A percentile compares a stretch with the other conserved stretches of the same genome.
These are phyloP conservation scores for Stygiomarasmius scandens DNA, from an alignment of 1,284 basidiomycete genomes.

Conservation along the genomic window DNA sequence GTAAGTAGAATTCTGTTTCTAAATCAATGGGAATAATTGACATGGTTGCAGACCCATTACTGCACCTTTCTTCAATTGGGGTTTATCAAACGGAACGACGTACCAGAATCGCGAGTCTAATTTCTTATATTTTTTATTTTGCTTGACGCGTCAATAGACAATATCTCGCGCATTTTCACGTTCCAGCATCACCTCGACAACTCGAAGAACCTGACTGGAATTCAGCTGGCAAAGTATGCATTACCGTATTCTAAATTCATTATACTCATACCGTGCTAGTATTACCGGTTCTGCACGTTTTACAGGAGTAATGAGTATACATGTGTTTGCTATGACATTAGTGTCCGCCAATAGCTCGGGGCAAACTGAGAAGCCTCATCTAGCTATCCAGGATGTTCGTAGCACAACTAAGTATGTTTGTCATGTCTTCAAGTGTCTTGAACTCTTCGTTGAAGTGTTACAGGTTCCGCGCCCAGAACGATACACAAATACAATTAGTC, in stretches of 20 bases:
- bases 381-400: conserved; percentile 26
- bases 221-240: conserved; percentile 12
- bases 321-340: conserved; percentile 32
- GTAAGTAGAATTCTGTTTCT: conserved; percentile 14
- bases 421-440: background rate
- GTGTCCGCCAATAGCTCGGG: conserved; percentile 15
- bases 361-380: conserved; percentile 8
- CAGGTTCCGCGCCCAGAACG: conserved; percentile 12
- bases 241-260: background rate
- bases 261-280: conserved; percentile 17
- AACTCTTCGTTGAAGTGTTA: background rate
- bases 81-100: conserved; percentile 15
- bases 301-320: conserved; percentile 22
- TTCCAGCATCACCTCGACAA: conserved; percentile 19
- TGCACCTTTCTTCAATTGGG: conserved; percentile 16
- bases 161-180: conserved; percentile 20
- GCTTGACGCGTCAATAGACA: conserved; percentile 2
- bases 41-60: conserved; percentile 15
- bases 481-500: conserved; percentile 24
- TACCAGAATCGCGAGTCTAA: conserved; percentile 12
- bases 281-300: conserved; percentile 16
- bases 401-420: conserved; percentile 26
- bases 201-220: conserved; percentile 14
- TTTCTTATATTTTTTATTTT: background rate
- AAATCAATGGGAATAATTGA: background rate